phyloP scores from a whole-genome alignment of 768 basidiomycete species.

The Lactarius deliciosus region DNA sequence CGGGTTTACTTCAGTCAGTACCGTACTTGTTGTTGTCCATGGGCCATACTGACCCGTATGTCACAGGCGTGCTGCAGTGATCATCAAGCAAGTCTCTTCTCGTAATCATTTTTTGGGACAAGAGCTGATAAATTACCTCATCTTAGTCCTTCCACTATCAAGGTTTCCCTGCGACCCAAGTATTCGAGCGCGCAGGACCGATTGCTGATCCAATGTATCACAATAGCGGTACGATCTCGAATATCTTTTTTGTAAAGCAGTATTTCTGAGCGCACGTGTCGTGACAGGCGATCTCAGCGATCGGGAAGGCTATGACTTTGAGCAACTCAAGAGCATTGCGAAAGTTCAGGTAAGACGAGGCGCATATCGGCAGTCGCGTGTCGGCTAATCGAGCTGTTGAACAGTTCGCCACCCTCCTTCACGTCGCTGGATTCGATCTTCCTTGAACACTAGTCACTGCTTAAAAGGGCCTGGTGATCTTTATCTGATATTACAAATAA shows the following conservation, averaged over 20 bases:
- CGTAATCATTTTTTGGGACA: background rate
- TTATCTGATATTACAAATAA: background rate
- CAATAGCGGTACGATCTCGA: slow-evolving; percentile 58
- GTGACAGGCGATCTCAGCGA: slow-evolving; percentile 70
- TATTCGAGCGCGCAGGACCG: slow-evolving; percentile 84
- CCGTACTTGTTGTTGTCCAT: background rate
- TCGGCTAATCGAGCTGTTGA: background rate
- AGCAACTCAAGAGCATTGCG: slow-evolving; percentile 79
- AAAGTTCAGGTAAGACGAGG: slow-evolving; percentile 70
- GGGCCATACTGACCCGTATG: background rate
- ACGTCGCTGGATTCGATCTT: slow-evolving; percentile 39
- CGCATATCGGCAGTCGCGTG: background rate
- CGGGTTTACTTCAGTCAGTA: slow-evolving; percentile 59
- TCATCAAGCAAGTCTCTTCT: slow-evolving; percentile 57
- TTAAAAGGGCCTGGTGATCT: background rate
- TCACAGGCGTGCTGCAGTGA: slow-evolving; percentile 84
- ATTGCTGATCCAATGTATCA: slow-evolving; percentile 91
- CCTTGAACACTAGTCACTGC: slow-evolving; percentile 5
- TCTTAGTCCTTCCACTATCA: slow-evolving; percentile 72
- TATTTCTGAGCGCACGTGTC: slow-evolving; percentile 2
- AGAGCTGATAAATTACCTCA: slow-evolving; percentile 6
- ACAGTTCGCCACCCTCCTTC: slow-evolving; percentile 40
- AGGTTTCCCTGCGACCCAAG: slow-evolving; percentile 83
- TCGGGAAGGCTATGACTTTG: slow-evolving; percentile 77
- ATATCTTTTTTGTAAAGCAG: background rate